Evolutionary conservation across 2,329 filamentous ascomycete genomes (phyloP).

Genomic region (Sporothrix euskadiensis): DNA sequence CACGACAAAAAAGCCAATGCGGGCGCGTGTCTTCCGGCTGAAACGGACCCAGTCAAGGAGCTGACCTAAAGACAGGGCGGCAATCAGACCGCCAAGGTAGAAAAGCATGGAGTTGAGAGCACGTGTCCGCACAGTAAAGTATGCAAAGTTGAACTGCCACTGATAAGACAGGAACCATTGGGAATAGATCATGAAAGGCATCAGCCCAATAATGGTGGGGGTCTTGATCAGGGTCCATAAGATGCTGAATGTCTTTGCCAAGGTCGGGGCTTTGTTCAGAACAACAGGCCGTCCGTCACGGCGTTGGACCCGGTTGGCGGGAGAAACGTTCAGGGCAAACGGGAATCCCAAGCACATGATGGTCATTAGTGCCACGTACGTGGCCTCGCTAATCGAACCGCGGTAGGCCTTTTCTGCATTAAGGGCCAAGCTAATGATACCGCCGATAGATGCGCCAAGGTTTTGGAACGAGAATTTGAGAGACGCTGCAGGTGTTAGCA

Average conservation of each 20-base stretch:
- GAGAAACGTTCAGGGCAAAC: slow-evolving; percentile 28
- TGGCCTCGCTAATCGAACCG: slow-evolving; percentile 28
- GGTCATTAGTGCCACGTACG: slow-evolving; percentile 32
- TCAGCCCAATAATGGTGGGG: slow-evolving; percentile 25
- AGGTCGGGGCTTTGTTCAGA: slow-evolving; percentile 18
- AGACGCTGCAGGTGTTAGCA: slow-evolving; percentile 15
- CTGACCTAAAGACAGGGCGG: slow-evolving; percentile 26
- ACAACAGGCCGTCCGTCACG: slow-evolving; percentile 29
- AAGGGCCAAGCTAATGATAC: slow-evolving; percentile 30
- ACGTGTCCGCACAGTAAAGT: slow-evolving; percentile 32
- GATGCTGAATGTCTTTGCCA: slow-evolving; percentile 21
- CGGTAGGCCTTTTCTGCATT: slow-evolving; percentile 28
- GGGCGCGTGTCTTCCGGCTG: slow-evolving; percentile 25
- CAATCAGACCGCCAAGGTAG: slow-evolving; percentile 24
- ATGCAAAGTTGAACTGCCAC: slow-evolving; percentile 33
- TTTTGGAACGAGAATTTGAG: slow-evolving; percentile 26
- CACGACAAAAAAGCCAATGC: slow-evolving; percentile 29
- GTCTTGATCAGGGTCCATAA: slow-evolving; percentile 25
- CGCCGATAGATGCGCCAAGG: slow-evolving; percentile 29
- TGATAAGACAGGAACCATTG: slow-evolving; percentile 32
- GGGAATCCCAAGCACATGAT: slow-evolving; percentile 32
- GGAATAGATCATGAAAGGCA: slow-evolving; percentile 29
- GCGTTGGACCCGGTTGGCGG: slow-evolving; percentile 28
- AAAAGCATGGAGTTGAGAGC: slow-evolving; percentile 29
- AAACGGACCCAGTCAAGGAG: slow-evolving; percentile 30